Base-by-base conservation (phyloP, 345 rosid species). In the Sonneratia alba region DNA sequence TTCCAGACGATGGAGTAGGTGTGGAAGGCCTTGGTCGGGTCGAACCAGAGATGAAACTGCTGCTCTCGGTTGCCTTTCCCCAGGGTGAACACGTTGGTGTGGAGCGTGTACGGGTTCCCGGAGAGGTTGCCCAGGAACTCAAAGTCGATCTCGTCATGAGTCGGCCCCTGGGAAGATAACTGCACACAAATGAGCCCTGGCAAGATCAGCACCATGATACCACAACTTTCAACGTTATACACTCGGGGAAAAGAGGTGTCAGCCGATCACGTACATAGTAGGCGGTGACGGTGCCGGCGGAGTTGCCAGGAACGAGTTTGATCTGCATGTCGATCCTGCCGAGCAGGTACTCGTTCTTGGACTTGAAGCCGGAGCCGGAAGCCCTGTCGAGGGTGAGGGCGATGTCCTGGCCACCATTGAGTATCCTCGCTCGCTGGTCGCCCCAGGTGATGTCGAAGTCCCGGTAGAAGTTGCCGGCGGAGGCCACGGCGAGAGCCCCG, bases 221-320 rank as follows among this genome's bases (percentile, higher is more conserved):
- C 8, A 13, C 6, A 22, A 47, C 51, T 47, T 40, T 4, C 43
- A 40, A 1, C 43, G 9, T 40, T 8, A 8, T 2, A 40, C 9
- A 40, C 43, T 40, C 43, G 43, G 9, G 43, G 9, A 40, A 40
- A 8, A 47, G 14, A 14, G 14, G 59, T 12, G 59, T 55, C 11
- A n/a, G 22, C 34, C 6, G 37, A 7, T 57, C 38, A 36, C 74
- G 65, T 77, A 85, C 91, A 70, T 87, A 87, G 68, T 78, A 87
- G 21, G 92, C 75, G 16, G 92, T 84, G 59, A 87, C 89, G 0
- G 87, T 85, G 69, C 89, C 89, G 0, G 91, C 89, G 2, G 91
- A 85, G 71, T 87, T 84, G 18, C 88, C 85, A 0, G 87, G 81
- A 34, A 86, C 84, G 22, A 85, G 88, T 37, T 84, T 84, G 65